phyloP scores from a whole-genome alignment of 2,329 filamentous ascomycete genomes.

The Cercospora sojina region DNA sequence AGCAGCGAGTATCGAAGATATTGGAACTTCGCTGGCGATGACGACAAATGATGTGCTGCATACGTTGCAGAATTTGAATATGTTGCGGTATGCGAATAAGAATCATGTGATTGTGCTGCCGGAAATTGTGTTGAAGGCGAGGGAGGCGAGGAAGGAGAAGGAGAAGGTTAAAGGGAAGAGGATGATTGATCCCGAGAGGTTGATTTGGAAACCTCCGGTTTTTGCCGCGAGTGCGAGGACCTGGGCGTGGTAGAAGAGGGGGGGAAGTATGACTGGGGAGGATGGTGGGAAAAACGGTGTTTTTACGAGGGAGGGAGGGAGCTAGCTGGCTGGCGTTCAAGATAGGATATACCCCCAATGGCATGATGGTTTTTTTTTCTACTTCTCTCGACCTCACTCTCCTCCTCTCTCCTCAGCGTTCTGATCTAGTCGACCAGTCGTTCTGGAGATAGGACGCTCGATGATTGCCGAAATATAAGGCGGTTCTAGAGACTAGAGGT shows the following conservation, averaged over 20 bases:
- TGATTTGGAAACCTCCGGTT: slow-evolving; percentile 95
- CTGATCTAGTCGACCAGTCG: no score
- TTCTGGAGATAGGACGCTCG: no score
- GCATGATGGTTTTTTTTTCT: background rate
- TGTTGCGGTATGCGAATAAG: slow-evolving; percentile 93
- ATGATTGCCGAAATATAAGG: no score
- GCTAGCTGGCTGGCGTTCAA: slow-evolving; percentile 5
- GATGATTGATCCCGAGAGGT: slow-evolving; percentile 70
- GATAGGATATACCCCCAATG: slow-evolving; percentile 12
- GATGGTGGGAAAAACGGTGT: background rate
- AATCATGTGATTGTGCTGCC: slow-evolving; percentile 95
- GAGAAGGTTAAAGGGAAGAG: slow-evolving; percentile 74
- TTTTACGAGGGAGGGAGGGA: background rate
- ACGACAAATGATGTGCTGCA: slow-evolving; percentile 97
- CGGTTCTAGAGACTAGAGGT: no score
- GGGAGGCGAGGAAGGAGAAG: slow-evolving; percentile 68
- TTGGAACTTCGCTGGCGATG: slow-evolving; percentile 81
- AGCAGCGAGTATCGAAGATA: slow-evolving; percentile 79
- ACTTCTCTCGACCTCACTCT: no score
- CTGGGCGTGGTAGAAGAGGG: slow-evolving; percentile 76
- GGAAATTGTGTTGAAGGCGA: slow-evolving; percentile 70
- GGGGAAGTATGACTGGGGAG: background rate
- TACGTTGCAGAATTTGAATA: slow-evolving; percentile 87
- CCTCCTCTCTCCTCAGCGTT: no score
- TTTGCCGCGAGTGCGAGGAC: slow-evolving; percentile 87